Evolutionary conservation across 352 stramenopile species (phyloP).

Genomic region (Phytophthora aleatoria): DNA sequence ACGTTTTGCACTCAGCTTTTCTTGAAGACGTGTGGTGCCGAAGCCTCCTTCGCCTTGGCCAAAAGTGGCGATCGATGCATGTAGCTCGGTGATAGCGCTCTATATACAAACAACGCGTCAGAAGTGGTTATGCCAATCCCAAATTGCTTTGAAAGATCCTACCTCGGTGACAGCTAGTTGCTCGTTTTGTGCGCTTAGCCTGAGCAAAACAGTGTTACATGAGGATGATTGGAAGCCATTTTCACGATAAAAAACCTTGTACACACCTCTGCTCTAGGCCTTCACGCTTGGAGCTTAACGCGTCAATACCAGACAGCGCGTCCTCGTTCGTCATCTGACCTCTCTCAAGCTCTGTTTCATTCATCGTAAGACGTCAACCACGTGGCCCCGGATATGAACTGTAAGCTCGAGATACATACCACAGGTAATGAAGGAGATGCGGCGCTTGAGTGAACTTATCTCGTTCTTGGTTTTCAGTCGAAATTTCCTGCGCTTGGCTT

Average conservation of each 20-base stretch:
- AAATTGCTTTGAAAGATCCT: neutral
- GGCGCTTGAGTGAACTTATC: conserved; percentile 44
- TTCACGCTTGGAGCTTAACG: conserved; percentile 32
- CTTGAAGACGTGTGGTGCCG: conserved; percentile 20
- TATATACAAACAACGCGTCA: conserved; percentile 26
- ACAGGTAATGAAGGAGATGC: conserved; percentile 41
- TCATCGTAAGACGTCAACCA: conserved; percentile 7
- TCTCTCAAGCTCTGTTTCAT: conserved; percentile 45
- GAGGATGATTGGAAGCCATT: neutral
- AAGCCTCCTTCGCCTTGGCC: conserved; percentile 11
- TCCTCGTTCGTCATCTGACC: conserved; percentile 60
- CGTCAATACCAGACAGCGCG: conserved; percentile 36
- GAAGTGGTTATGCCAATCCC: neutral
- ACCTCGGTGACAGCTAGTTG: conserved; percentile 41
- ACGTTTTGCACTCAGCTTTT: conserved; percentile 26
- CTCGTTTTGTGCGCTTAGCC: conserved; percentile 32
- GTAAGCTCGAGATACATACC: conserved; percentile 23
- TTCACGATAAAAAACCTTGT: neutral
- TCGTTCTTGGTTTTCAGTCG: conserved; percentile 52
- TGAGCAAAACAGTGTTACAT: conserved; percentile 19
- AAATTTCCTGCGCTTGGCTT: conserved; percentile 51
- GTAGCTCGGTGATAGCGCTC: conserved; percentile 40
- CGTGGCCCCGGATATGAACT: neutral
- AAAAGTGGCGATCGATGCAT: conserved; percentile 25
- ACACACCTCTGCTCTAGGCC: conserved; percentile 39